Percentiles rank a stretch among this genome's conserved stretches.
These are phyloP conservation scores for Hypoxylon sp. DNA, from an alignment of 2,329 filamentous ascomycete species.

Conservation along the genomic window DNA sequence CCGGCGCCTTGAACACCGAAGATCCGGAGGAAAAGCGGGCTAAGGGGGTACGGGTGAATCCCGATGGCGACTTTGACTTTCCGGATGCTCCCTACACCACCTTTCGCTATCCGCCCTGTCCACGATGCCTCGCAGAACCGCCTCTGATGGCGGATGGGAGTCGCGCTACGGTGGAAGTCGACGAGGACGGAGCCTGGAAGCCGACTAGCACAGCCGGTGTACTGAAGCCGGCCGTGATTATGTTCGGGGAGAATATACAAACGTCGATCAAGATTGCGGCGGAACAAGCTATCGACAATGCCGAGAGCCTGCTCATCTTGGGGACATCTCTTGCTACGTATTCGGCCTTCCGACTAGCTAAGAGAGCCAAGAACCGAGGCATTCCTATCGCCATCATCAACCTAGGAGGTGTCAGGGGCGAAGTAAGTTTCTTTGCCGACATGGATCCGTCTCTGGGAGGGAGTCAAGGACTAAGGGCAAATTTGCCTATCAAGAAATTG, in stretches of 20 bases:
- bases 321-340: slow-evolving; percentile 95
- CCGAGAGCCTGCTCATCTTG: slow-evolving; percentile 77
- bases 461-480: slow-evolving; percentile 61
- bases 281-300: slow-evolving; percentile 80
- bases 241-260: slow-evolving; percentile 93
- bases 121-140: slow-evolving; percentile 74
- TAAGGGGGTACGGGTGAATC: slow-evolving; percentile 82
- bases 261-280: slow-evolving; percentile 74
- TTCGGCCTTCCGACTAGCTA: slow-evolving; percentile 90
- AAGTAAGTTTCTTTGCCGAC: slow-evolving; percentile 73
- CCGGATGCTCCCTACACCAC: slow-evolving; percentile 86
- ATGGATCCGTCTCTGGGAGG: slow-evolving; percentile 61
- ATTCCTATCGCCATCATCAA: slow-evolving; percentile 91
- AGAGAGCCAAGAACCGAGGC: slow-evolving; percentile 78
- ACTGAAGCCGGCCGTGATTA: slow-evolving; percentile 90
- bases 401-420: slow-evolving; percentile 81
- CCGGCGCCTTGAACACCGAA: slow-evolving; percentile 80
- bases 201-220: slow-evolving; percentile 74
- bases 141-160: slow-evolving; percentile 63
- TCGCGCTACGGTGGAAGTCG: slow-evolving; percentile 69
- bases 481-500: slow-evolving; percentile 64
- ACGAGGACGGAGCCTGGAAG: slow-evolving; percentile 82
- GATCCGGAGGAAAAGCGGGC: slow-evolving; percentile 73
- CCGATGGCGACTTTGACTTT: slow-evolving; percentile 93
- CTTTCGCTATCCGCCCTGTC: slow-evolving; percentile 91